A percentile compares a stretch with the other conserved stretches of the same genome.
Evolutionary conservation across 352 stramenopile species (phyloP).

Genomic region (Blastocystis sp.): DNA sequence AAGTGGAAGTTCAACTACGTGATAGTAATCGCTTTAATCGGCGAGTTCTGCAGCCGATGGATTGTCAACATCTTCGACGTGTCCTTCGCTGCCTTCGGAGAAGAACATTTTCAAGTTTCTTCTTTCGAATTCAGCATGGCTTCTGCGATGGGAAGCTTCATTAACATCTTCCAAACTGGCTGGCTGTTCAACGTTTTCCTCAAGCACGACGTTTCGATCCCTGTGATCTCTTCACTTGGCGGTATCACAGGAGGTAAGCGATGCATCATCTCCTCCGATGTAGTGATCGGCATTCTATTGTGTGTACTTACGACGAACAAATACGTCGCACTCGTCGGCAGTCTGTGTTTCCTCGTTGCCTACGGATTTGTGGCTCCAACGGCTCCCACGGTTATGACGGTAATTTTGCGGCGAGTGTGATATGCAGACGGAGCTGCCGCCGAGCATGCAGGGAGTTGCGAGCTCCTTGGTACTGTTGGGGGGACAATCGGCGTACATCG

Average conservation of each 20-base stretch:
- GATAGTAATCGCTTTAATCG: slow-evolving; percentile 46
- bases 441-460: not conserved
- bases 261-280: not conserved
- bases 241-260: not conserved
- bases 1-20: slow-evolving; percentile 52
- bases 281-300: slow-evolving; percentile 27
- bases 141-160: not conserved
- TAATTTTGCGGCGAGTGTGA: not conserved
- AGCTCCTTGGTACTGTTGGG: slow-evolving; percentile 4
- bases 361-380: slow-evolving; percentile 36
- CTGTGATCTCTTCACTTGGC: not conserved
- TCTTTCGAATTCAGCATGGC: not conserved
- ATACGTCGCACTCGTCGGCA: not conserved
- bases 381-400: slow-evolving; percentile 29
- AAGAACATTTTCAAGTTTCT: slow-evolving; percentile 3
- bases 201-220: slow-evolving; percentile 1
- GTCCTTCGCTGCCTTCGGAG: slow-evolving; percentile 31
- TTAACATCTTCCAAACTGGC: slow-evolving; percentile 37
- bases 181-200: slow-evolving; percentile 41
- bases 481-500: slow-evolving; percentile 33
- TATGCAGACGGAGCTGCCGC: not conserved
- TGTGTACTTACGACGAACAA: slow-evolving; percentile 9
- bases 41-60: slow-evolving; percentile 36
- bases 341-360: slow-evolving; percentile 20
- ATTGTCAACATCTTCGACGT: slow-evolving; percentile 44